phyloP scores from a whole-genome alignment of 805 yeast genomes.

The Isabelozyma rhagii region DNA sequence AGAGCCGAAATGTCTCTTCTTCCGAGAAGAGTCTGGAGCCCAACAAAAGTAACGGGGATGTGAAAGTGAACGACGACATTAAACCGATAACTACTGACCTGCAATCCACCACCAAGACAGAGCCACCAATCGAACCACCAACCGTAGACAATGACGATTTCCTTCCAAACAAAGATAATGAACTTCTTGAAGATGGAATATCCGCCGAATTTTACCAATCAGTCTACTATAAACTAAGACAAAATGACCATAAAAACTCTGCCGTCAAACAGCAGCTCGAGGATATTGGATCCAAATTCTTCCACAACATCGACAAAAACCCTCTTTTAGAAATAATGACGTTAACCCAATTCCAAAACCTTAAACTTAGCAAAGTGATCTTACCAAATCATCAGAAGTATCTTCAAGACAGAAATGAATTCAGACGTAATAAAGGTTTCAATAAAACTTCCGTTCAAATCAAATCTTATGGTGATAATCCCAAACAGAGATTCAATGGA shows the following conservation, averaged over 20 bases:
- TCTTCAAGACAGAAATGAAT: slow-evolving; percentile 31
- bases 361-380: slow-evolving; percentile 27
- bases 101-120: not conserved
- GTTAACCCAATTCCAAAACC: slow-evolving; percentile 20
- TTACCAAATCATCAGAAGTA: slow-evolving; percentile 33
- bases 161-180: slow-evolving; percentile 43
- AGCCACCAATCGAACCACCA: not conserved
- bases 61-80: not conserved
- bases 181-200: slow-evolving; percentile 36
- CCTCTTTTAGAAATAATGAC: slow-evolving; percentile 18
- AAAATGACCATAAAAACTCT: slow-evolving; percentile 43
- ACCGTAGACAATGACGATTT: not conserved
- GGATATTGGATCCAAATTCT: slow-evolving; percentile 11
- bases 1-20: not conserved
- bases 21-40: not conserved
- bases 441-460: slow-evolving; percentile 42
- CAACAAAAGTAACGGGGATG: not conserved
- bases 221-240: slow-evolving; percentile 46
- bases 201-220: slow-evolving; percentile 50
- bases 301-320: slow-evolving; percentile 2
- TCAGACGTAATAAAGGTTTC: slow-evolving; percentile 18
- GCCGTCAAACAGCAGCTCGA: slow-evolving; percentile 20
- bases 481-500: slow-evolving; percentile 61
- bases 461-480: slow-evolving; percentile 56
- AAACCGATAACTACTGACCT: no score